These are phyloP conservation scores for Rhytidhysteron rufulum DNA, from an alignment of 2,329 filamentous ascomycete species.

Conservation along the genomic window DNA sequence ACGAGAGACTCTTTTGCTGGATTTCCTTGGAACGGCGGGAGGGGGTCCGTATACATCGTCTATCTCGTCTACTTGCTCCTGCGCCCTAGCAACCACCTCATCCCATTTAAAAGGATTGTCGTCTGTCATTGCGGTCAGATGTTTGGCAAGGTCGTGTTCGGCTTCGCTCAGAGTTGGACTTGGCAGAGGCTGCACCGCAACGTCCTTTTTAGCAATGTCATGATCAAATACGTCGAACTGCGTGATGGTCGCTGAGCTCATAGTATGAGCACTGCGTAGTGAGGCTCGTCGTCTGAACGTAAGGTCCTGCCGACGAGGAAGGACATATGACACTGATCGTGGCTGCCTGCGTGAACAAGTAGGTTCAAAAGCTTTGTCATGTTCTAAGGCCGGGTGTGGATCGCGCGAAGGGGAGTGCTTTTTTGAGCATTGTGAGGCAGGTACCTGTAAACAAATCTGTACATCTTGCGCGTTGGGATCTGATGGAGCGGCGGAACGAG, in stretches of 20 bases:
- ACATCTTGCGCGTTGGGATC: constrained; percentile 6
- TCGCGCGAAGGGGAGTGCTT: constrained; percentile 14
- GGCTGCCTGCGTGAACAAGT: constrained; percentile 18
- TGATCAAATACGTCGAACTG: constrained; percentile 20
- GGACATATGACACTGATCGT: constrained; percentile 9
- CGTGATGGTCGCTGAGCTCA: constrained; percentile 13
- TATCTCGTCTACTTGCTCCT: background rate
- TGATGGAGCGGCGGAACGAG: constrained; percentile 10
- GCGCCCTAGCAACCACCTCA: constrained; percentile 10
- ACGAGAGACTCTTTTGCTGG: constrained; percentile 33
- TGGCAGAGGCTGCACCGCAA: constrained; percentile 4
- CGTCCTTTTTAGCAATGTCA: constrained; percentile 18
- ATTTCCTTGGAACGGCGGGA: constrained; percentile 39
- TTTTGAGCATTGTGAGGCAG: background rate
- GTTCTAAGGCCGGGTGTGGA: constrained; percentile 18
- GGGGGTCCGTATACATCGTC: constrained; percentile 6
- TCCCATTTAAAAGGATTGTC: constrained; percentile 19
- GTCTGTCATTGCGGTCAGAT: constrained; percentile 18
- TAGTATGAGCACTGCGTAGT: constrained; percentile 14
- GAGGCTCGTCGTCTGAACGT: constrained; percentile 12
- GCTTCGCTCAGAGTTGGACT: constrained; percentile 49
- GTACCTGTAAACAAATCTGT: constrained; percentile 2
- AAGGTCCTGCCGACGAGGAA: constrained; percentile 4
- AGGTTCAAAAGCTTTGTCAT: constrained; percentile 21
- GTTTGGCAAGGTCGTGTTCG: constrained; percentile 34